Base-by-base conservation (phyloP, 2,329 filamentous ascomycete species). In the Fusarium acutatum region DNA sequence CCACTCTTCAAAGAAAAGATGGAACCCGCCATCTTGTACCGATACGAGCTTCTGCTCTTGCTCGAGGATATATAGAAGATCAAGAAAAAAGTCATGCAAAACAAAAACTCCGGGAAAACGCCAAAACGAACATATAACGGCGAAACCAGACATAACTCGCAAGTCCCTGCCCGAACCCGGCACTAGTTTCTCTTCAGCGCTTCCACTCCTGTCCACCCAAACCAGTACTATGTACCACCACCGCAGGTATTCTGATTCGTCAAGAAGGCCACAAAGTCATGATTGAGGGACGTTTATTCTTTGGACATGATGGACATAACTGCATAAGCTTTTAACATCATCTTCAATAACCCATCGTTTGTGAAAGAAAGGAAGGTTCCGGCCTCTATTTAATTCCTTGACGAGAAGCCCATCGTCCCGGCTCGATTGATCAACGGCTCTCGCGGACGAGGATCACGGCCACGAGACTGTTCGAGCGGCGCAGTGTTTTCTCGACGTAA, bases 371-470 rank as follows among this genome's bases (percentile, higher is more conserved):
- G n/a, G 22, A 18, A 40, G 26, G 52, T 20, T 34, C 44, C 30
- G 40, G 22, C 28, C 47, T 52, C 28, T 34, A 14, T 53, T 69
- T 52, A 77, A 49, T 63, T 64, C 49, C 71, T 72, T 41, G 74
- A 67, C 35, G 68, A 49, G 30, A 60, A 44, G 32, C 74, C 75
- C 28, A 63, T 46, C 35, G 75, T 76, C n/a, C 76, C 76, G 34
- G 80, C 81, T 14, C 75, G 77, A 49, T 79, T 78, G 26, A 82
- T 80, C 28, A 82, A 67, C 41, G 80, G 80, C 57, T 80, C 80
- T 14, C 73, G 64, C 20, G 76, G 77, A 18, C 72, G 75, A 53
- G 77, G 64, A 40, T 79, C 77, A 22, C 77, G 77, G 20, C 77
- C 75, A n/a, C 77, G 75, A 22, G 65, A 63, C 53, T 71, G 57